Percentiles rank a stretch among this genome's conserved stretches.
These are phyloP conservation scores for Globisporangium splendens DNA, from an alignment of 352 stramenopile species.

Conservation along the genomic window DNA sequence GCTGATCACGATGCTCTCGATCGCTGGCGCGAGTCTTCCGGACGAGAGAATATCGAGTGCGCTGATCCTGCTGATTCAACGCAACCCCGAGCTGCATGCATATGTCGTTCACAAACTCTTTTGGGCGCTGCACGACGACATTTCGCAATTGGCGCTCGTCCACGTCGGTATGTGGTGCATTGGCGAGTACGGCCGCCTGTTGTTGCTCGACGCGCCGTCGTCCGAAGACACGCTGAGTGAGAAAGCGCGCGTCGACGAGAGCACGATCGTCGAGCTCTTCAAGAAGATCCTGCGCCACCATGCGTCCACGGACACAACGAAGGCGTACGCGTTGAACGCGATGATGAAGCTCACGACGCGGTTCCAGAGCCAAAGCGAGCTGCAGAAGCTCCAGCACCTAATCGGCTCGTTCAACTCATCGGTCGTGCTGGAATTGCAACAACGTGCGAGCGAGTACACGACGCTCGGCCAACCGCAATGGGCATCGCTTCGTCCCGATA, in stretches of 20 bases:
- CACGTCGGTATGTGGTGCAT: conserved; percentile 98
- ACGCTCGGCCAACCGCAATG: conserved; percentile 82
- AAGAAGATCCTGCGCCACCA: conserved; percentile 81
- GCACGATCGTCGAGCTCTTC: conserved; percentile 66
- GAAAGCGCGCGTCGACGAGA: conserved; percentile 68
- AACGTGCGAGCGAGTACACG: conserved; percentile 95
- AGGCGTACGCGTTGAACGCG: conserved; percentile 82
- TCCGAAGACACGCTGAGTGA: conserved; percentile 62
- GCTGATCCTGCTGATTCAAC: conserved; percentile 96
- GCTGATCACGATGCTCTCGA: conserved; percentile 98
- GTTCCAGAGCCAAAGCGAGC: conserved; percentile 71
- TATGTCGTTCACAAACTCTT: conserved; percentile 98
- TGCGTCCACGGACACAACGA: conserved; percentile 75
- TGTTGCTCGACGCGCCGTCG: conserved; percentile 69
- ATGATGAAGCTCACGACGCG: conserved; percentile 95
- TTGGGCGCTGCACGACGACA: conserved; percentile 94
- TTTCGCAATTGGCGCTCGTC: conserved; percentile 93
- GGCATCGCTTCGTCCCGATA: conserved; percentile 73
- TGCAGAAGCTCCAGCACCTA: conserved; percentile 78
- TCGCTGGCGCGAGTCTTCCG: conserved; percentile 92
- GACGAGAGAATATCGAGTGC: conserved; percentile 93
- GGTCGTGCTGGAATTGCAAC: conserved; percentile 95
- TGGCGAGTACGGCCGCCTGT: conserved; percentile 94
- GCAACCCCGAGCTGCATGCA: conserved; percentile 82
- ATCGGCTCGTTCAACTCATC: conserved; percentile 90